Base-by-base conservation (phyloP, 2,329 filamentous ascomycete genomes). In the Plenodomus tracheiphilus region DNA sequence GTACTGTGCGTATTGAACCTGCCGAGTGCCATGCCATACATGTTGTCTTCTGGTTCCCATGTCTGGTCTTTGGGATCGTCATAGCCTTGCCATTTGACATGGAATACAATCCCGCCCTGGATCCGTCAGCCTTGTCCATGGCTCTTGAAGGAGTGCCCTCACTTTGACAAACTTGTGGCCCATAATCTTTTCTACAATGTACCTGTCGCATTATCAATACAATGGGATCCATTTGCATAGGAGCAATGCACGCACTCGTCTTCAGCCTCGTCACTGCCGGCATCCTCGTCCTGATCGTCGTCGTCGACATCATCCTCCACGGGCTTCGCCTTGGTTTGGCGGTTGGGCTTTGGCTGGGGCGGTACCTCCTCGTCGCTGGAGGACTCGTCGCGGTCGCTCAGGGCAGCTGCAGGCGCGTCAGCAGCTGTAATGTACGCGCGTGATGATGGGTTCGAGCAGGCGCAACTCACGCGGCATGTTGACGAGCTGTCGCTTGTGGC, bases 71-170 rank as follows among this genome's bases (percentile, higher is more conserved):
- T 70, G 53, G 85, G 84, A 53, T 85, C 81, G 0, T 88, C 83
- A 53, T 86, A 94, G 2, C 89, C 89, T 56, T 89, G 83, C 89
- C 89, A 94, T 63, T 93, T 91, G 30, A 94, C 87, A 43, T 86
- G 79, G 64, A 87, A 91, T 39, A 79, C 78, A 0, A 66, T 47
- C 9, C 43, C 43, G 49, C 62, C 61, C 62, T 65, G 41, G 9
- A 21, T 13, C 16, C 20, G 40, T 61, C 18, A 64, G 55, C 46
- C 28, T 39, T 41, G 30, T n/a, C 25, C 22, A 15, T 34, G 39
- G 32, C 81, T 77, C 19, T 28, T 6, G 16, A 17, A 18, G 28
- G 32, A 30, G 10, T 39, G 41, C 25, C 17, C 51, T 9, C 21
- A 62, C 62, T 43, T 59, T 63, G 19, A 45, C 39, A 38, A 87